These are phyloP conservation scores for Manihot esculenta DNA, from an alignment of 441 rosid genomes.

Conservation along the genomic window DNA sequence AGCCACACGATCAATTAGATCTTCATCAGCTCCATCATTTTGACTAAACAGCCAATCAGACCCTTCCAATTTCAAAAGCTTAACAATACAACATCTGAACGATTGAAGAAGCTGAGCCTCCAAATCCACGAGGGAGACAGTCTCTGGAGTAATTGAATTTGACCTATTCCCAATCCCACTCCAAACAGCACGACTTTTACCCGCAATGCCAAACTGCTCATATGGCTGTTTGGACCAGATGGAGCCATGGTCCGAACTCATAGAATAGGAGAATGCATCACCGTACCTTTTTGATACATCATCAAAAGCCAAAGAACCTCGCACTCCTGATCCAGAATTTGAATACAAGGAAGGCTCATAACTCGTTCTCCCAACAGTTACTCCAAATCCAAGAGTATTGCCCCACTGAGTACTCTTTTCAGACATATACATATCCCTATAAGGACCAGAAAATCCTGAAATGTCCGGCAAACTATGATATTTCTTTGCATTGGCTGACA, in stretches of 20 bases:
- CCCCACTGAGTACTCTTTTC: slow-evolving; percentile 56
- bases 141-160: slow-evolving; percentile 41
- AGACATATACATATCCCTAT: slow-evolving; percentile 45
- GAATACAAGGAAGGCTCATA: slow-evolving; percentile 47
- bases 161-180: slow-evolving; percentile 52
- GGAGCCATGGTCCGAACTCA: slow-evolving; percentile 55
- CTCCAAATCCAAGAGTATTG: slow-evolving; percentile 47
- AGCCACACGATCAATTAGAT: slow-evolving; percentile 82
- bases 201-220: slow-evolving; percentile 94
- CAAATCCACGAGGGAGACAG: slow-evolving; percentile 47
- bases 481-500: slow-evolving; percentile 58
- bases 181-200: slow-evolving; percentile 49
- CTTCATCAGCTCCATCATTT: slow-evolving; percentile 88
- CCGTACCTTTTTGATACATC: slow-evolving; percentile 49
- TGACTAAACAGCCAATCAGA: slow-evolving; percentile 93
- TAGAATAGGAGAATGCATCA: slow-evolving; percentile 39
- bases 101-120: slow-evolving; percentile 83
- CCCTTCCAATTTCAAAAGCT: slow-evolving; percentile 86
- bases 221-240: slow-evolving; percentile 96
- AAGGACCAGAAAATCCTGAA: slow-evolving; percentile 62
- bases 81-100: slow-evolving; percentile 72
- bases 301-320: slow-evolving; percentile 49
- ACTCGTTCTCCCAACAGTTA: slow-evolving; percentile 48
- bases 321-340: slow-evolving; percentile 45
- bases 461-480: slow-evolving; percentile 88